These are phyloP conservation scores for Candida easanensis DNA, from an alignment of 805 yeast species.

Conservation along the genomic window DNA sequence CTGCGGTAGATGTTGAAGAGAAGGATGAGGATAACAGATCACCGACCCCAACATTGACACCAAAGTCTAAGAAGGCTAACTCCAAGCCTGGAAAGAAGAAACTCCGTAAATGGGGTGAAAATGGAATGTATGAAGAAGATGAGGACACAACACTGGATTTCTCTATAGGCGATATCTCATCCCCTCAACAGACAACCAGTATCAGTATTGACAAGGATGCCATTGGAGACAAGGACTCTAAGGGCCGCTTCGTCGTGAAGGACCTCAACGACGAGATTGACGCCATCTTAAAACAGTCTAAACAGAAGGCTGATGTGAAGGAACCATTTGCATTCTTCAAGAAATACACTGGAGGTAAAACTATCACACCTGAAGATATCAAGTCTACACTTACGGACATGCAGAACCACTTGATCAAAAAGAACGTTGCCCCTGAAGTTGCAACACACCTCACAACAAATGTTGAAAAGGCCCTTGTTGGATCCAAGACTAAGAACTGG, in stretches of 20 bases:
- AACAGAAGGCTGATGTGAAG: slow-evolving; percentile 24
- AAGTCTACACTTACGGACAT: slow-evolving; percentile 62
- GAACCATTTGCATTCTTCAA: slow-evolving; percentile 58
- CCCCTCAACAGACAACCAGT: background rate
- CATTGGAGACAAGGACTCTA: slow-evolving; percentile 39
- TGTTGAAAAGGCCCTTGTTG: slow-evolving; percentile 66
- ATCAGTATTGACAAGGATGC: slow-evolving; percentile 30
- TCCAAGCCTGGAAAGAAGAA: slow-evolving; percentile 34
- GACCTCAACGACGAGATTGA: slow-evolving; percentile 57
- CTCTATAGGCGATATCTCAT: slow-evolving; percentile 34
- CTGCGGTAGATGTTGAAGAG: slow-evolving; percentile 11
- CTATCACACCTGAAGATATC: slow-evolving; percentile 60
- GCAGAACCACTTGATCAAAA: slow-evolving; percentile 73
- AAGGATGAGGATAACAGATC: background rate
- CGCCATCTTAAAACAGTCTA: slow-evolving; percentile 33
- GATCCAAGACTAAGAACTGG: slow-evolving; percentile 70
- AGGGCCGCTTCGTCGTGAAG: slow-evolving; percentile 63
- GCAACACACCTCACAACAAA: slow-evolving; percentile 69
- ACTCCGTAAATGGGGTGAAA: slow-evolving; percentile 64
- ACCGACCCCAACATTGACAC: background rate
- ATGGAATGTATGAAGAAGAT: slow-evolving; percentile 51
- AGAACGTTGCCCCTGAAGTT: slow-evolving; percentile 89
- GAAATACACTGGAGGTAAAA: slow-evolving; percentile 66
- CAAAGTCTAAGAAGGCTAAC: slow-evolving; percentile 11
- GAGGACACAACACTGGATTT: slow-evolving; percentile 50